Evolutionary conservation across 768 basidiomycete species (phyloP).

Genomic region (Podaxis pistillaris): DNA sequence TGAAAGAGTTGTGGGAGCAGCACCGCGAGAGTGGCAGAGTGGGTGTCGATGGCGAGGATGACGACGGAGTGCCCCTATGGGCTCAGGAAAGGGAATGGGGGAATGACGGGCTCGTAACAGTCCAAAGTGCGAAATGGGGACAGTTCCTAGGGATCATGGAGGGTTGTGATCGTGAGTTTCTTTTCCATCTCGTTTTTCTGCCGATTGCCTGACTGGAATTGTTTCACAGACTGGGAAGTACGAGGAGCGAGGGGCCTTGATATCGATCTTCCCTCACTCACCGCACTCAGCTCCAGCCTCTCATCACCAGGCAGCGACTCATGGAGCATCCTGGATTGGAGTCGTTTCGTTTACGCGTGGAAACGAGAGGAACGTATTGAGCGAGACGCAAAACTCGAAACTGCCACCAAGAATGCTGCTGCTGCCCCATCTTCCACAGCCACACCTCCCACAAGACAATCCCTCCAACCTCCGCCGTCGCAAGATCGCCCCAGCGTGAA

Average conservation of each 20-base stretch:
- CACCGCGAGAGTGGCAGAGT: constrained; percentile 22
- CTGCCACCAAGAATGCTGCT: not conserved
- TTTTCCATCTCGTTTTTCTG: not conserved
- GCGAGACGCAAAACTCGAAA: constrained; percentile 21
- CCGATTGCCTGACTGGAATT: not conserved
- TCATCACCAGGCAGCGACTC: constrained; percentile 26
- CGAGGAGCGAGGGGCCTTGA: constrained; percentile 84
- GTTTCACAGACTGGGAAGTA: constrained; percentile 78
- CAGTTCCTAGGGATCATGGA: constrained; percentile 91
- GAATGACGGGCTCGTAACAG: constrained; percentile 89
- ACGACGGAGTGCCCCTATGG: constrained; percentile 38
- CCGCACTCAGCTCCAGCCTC: constrained; percentile 39
- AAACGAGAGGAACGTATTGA: constrained; percentile 50
- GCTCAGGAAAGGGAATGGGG: constrained; percentile 62
- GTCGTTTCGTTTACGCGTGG: constrained; percentile 59
- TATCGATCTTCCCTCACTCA: constrained; percentile 54
- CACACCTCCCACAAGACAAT: not conserved
- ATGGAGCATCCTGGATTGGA: constrained; percentile 61
- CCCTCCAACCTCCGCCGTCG: not conserved
- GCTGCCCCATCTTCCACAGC: not conserved
- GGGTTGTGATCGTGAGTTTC: constrained; percentile 70
- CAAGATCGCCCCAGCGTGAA: constrained; percentile 13
- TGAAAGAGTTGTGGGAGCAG: constrained; percentile 37
- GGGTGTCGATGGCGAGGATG: constrained; percentile 7
- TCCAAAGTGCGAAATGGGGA: constrained; percentile 95